Evolutionary conservation across 192 early-diverging fungal species (phyloP), one percentile per base, ranked within the genome.

Genomic region (Oehlia diaphana): DNA sequence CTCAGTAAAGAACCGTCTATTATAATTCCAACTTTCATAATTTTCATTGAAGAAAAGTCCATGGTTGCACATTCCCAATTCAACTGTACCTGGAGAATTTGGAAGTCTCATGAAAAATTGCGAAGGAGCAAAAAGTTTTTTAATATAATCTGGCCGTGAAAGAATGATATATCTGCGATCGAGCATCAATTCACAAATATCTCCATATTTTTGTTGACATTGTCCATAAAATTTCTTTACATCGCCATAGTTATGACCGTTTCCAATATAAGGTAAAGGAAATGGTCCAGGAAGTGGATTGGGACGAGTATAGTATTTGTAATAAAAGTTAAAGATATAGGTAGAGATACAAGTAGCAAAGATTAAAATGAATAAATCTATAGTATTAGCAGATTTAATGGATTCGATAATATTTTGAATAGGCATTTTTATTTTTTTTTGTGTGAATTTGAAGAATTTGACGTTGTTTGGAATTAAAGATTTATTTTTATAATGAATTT

Each of bases 241-340:
- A 71, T 71, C 69, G 35, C 69, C 69, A 71, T 63, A 21, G 19
- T 21, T 63, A 63, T 21, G 19, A 28, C 14, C 10, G 14, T 72
- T 72, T 42, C 70, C 70, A 12, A 72, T 26, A n/a, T 39, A 72
- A 14, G 70, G 70, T 49, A 72, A 49, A 19, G 70, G 70, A 23
- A 72, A 44, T 12, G 70, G 70, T 3, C 70, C 70, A 44, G 70
- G 70, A 9, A 72, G 42, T 21, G 70, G 39, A 28, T 47, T 72
- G 19, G 9, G 35, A 12, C 70, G 70, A 42, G 37, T 72, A 21
- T 33, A 44, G 19, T 72, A 72, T 28, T n/a, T 49, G 26, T 21
- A 72, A 49, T 72, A 72, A 42, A 72, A 72, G 4, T 47, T 72
- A 16, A 44, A 9, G 23, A 72, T 26, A 28, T 72, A 71, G 69